Evolutionary conservation across 2,329 filamentous ascomycete genomes (phyloP).

Genomic region (Colletotrichum melonis): DNA sequence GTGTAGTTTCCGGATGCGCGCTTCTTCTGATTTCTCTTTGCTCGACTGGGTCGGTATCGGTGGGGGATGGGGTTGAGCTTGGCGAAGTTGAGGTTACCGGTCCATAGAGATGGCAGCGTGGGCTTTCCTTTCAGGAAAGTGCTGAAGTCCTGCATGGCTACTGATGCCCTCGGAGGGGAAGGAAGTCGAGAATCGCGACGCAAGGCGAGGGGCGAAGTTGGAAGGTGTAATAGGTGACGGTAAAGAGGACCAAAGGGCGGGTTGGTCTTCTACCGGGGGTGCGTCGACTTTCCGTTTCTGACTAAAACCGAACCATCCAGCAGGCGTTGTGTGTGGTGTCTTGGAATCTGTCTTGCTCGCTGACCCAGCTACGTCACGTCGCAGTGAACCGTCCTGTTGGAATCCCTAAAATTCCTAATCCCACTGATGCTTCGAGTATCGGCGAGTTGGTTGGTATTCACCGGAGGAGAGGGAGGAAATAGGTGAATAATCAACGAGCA

Average conservation of each 20-base stretch:
- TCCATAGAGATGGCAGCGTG: slow-evolving; percentile 50
- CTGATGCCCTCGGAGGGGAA: not conserved
- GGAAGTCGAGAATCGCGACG: not conserved
- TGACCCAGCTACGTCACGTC: slow-evolving; percentile 25
- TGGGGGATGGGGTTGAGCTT: slow-evolving; percentile 55
- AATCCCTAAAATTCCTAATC: slow-evolving; percentile 6
- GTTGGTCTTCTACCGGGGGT: slow-evolving; percentile 7
- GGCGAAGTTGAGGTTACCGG: slow-evolving; percentile 54
- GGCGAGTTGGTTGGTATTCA: not conserved
- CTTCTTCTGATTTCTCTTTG: slow-evolving; percentile 52
- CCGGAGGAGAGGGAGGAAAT: slow-evolving; percentile 13
- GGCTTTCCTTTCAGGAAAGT: slow-evolving; percentile 52
- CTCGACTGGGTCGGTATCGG: slow-evolving; percentile 52
- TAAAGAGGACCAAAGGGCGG: not conserved
- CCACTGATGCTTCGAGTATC: not conserved
- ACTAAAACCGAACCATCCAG: slow-evolving; percentile 29
- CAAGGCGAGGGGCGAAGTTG: slow-evolving; percentile 1
- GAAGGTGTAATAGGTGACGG: slow-evolving; percentile 8
- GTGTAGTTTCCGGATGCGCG: slow-evolving; percentile 42
- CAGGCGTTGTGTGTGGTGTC: not conserved
- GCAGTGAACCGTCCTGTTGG: not conserved
- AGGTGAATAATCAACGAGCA: slow-evolving; percentile 1
- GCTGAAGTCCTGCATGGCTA: slow-evolving; percentile 51
- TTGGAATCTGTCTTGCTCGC: not conserved
- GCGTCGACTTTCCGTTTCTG: slow-evolving; percentile 13